Evolutionary conservation across 495 filamentous ascomycete genomes (phyloP).

Genomic region (Geoglossum glabrum): DNA sequence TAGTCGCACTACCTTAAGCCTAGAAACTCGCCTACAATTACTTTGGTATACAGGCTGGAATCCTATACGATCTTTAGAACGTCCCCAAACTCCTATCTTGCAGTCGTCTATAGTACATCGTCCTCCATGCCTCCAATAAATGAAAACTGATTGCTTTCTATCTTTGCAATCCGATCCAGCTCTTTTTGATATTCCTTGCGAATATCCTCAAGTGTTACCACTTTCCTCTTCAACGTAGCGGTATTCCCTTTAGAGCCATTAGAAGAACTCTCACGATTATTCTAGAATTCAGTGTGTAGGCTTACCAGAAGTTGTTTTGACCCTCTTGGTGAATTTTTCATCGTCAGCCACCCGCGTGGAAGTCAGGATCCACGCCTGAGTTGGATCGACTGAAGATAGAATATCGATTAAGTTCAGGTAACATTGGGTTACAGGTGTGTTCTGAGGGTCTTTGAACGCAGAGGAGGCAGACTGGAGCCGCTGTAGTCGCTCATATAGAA

Average conservation of each 20-base stretch:
- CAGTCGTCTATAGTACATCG: background rate
- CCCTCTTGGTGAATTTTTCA: constrained; percentile 1
- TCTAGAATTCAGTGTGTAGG: background rate
- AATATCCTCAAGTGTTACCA: constrained; percentile 69
- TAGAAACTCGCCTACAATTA: background rate
- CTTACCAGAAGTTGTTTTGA: background rate
- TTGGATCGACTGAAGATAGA: constrained; percentile 58
- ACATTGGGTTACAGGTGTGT: constrained; percentile 34
- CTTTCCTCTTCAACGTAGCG: constrained; percentile 23
- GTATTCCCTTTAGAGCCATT: constrained; percentile 20
- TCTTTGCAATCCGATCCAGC: constrained; percentile 50
- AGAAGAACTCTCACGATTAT: constrained; percentile 11
- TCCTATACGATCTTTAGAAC: background rate
- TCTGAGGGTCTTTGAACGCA: constrained; percentile 33
- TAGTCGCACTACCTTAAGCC: background rate
- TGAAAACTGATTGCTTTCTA: constrained; percentile 41
- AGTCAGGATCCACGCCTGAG: constrained; percentile 48
- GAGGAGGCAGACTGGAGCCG: constrained; percentile 30
- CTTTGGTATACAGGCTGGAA: background rate
- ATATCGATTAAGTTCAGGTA: constrained; percentile 79
- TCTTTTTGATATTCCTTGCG: constrained; percentile 71
- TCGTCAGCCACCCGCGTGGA: constrained; percentile 21
- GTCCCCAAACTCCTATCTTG: background rate
- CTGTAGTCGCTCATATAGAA: constrained; percentile 48
- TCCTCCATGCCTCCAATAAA: constrained; percentile 25